Base-by-base conservation (phyloP, 1,139 yeast species). In the Kurtzmaniella natalensis region DNA sequence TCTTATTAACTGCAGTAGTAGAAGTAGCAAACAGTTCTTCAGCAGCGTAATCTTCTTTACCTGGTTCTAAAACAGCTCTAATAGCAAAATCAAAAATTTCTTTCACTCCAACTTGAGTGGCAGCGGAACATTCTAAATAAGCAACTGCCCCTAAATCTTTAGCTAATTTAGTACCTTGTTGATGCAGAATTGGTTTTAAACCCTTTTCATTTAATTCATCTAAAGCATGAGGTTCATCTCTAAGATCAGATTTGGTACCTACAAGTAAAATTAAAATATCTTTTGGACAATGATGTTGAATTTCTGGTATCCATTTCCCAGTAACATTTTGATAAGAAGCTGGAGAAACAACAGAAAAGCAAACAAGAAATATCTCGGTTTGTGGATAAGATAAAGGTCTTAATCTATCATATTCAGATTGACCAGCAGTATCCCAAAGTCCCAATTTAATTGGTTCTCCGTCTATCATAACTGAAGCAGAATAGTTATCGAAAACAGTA, bases 341-440 rank as follows among this genome's bases (percentile, higher is more conserved):
- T 14, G 94, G 95, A 47, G 82, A 83, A 33, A 84, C 83, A 8
- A 88, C 80, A 10, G 95, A 83, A 60, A 88, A 88, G 60, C 96
- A 88, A 43, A 87, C 78, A 40, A 88, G 63, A 53, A 88, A 88
- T 29, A 88, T 83, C 49, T 87, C 95, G 0, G 96, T 87, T 51
- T 88, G 95, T 2, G 96, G 96, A 53, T 88, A 88, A 14, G 94
- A 83, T 43, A 88, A 67, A 4, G 96, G 96, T 60, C 96, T 74
- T 53, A 88, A 70, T 43, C 96, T 71, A 57, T 88, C 96, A 58
- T 88, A 88, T 57, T 88, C 96, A 51, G 85, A 84, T 60, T 88
- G 96, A 19, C 96, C 96, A 7, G 96, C 96, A n/a, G 96, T 88
- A 72, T 88, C 96, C 95, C 96, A 88, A 35, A 88, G 70, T 17